Percentiles rank a stretch among this genome's conserved stretches.
phyloP scores from a whole-genome alignment of 352 stramenopile genomes.

The Phytopythium oedochilum region DNA sequence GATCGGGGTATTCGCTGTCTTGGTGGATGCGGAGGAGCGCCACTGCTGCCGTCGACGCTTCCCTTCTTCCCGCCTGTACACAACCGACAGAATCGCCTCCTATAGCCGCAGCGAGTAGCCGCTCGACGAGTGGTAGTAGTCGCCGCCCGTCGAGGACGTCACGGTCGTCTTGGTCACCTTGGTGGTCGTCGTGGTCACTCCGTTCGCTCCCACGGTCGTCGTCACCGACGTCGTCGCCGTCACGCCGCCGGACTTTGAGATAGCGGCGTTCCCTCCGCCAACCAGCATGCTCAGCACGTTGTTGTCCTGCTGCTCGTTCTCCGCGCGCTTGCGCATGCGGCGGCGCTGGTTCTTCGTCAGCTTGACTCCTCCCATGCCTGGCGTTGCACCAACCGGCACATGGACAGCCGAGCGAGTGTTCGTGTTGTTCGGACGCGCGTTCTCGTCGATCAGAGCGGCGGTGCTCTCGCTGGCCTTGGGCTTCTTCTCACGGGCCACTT shows the following conservation, averaged over 20 bases:
- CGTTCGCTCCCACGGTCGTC: conserved; percentile 14
- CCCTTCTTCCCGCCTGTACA: background rate
- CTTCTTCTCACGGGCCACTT: conserved; percentile 11
- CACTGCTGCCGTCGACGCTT: too few relatives aligned
- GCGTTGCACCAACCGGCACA: conserved; percentile 32
- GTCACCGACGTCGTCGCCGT: conserved; percentile 13
- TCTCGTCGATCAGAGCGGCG: conserved; percentile 21
- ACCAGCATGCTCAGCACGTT: conserved; percentile 65
- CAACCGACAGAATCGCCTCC: background rate
- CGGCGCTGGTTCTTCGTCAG: conserved; percentile 80
- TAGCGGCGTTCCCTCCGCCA: too few relatives aligned
- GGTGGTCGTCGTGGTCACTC: conserved; percentile 8
- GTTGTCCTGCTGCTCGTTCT: conserved; percentile 58
- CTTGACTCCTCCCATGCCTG: conserved; percentile 27
- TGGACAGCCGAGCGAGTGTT: conserved; percentile 6
- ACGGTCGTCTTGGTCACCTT: conserved; percentile 22
- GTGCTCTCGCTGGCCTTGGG: conserved; percentile 14
- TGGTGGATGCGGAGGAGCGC: too few relatives aligned
- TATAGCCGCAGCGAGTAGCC: conserved; percentile 65
- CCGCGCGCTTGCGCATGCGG: conserved; percentile 69
- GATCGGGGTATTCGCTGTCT: too few relatives aligned
- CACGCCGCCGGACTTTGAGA: conserved; percentile 8
- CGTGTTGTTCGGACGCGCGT: conserved; percentile 17
- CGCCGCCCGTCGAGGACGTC: conserved; percentile 4
- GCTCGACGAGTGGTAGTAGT: conserved; percentile 72